phyloP scores from a whole-genome alignment of 352 stramenopile species.

The Globisporangium orthogonon region DNA sequence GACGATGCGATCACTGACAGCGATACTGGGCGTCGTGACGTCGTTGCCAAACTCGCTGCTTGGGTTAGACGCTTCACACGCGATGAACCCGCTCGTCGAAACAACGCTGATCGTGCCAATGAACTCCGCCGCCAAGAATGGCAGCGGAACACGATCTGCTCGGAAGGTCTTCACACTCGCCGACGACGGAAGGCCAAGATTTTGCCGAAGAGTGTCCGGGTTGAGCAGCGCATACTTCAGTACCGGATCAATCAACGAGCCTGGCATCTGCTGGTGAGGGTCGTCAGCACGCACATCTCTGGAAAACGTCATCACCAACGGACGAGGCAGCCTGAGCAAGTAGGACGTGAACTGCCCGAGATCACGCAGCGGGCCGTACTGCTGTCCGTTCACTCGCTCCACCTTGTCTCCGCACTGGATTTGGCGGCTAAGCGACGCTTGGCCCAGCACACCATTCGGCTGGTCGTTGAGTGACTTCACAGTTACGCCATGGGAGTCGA shows the following conservation, averaged over 20 bases:
- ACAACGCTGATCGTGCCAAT: slow-evolving; percentile 29
- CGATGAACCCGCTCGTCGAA: slow-evolving; percentile 26
- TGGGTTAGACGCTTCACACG: slow-evolving; percentile 20
- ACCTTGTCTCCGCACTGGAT: slow-evolving; percentile 69
- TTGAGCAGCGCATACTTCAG: slow-evolving; percentile 16
- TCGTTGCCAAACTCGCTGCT: background rate
- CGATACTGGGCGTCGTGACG: slow-evolving; percentile 9
- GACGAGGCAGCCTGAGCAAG: slow-evolving; percentile 57
- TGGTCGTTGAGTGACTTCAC: slow-evolving; percentile 81
- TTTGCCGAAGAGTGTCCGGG: slow-evolving; percentile 19
- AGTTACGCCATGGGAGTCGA: slow-evolving; percentile 58
- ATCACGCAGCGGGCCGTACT: slow-evolving; percentile 56
- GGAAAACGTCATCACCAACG: slow-evolving; percentile 61
- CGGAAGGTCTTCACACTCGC: slow-evolving; percentile 31
- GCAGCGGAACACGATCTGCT: slow-evolving; percentile 24
- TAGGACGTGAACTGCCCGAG: slow-evolving; percentile 78
- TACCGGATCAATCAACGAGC: slow-evolving; percentile 5
- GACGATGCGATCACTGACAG: slow-evolving; percentile 49
- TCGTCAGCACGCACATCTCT: slow-evolving; percentile 17
- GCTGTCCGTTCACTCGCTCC: slow-evolving; percentile 60
- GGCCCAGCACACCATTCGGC: slow-evolving; percentile 47
- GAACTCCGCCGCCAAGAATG: slow-evolving; percentile 36
- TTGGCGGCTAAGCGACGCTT: slow-evolving; percentile 58
- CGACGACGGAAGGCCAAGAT: slow-evolving; percentile 10
- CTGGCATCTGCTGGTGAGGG: background rate